Percentiles rank a stretch among this genome's conserved stretches.
These are phyloP conservation scores for Dalbergia oliveri DNA, from an alignment of 306 rosid species.

Conservation along the genomic window DNA sequence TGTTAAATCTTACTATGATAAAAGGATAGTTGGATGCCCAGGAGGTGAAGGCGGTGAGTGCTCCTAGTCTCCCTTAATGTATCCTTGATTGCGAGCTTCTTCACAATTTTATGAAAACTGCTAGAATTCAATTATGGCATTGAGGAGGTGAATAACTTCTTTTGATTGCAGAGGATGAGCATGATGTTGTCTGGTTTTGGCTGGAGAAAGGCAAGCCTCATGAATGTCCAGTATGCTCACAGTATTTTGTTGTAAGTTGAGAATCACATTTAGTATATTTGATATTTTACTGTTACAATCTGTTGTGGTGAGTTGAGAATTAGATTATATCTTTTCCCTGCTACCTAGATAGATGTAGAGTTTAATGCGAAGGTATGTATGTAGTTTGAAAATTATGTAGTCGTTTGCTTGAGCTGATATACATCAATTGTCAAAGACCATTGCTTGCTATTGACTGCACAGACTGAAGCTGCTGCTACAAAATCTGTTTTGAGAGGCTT, in stretches of 20 bases:
- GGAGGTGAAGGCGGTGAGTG: constrained; percentile 95
- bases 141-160: constrained; percentile 37
- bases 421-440: constrained; percentile 2
- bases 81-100: constrained; percentile 20
- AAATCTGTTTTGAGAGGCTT: constrained; percentile 28
- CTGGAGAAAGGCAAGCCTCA: constrained; percentile 86
- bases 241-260: constrained; percentile 83
- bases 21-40: constrained; percentile 95
- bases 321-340: constrained; percentile 2
- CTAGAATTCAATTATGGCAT: constrained; percentile 16
- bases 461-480: constrained; percentile 34
- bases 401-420: constrained; percentile 19
- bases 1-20: constrained; percentile 80
- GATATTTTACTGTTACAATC: constrained; percentile 18
- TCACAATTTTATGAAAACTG: constrained; percentile 23
- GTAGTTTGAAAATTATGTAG: constrained; percentile 13
- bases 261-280: constrained; percentile 24
- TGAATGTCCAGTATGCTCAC: constrained; percentile 95
- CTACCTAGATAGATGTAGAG: not conserved
- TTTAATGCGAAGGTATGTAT: constrained; percentile 22
- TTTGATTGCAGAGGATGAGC: constrained; percentile 88
- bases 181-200: constrained; percentile 99
- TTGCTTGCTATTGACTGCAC: not conserved
- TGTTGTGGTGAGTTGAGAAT: constrained; percentile 61
- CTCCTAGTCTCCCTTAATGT: constrained; percentile 33